Conservation (phyloP, 2,329 filamentous ascomycete genomes). For the Dactylellina haptotyla region DNA sequence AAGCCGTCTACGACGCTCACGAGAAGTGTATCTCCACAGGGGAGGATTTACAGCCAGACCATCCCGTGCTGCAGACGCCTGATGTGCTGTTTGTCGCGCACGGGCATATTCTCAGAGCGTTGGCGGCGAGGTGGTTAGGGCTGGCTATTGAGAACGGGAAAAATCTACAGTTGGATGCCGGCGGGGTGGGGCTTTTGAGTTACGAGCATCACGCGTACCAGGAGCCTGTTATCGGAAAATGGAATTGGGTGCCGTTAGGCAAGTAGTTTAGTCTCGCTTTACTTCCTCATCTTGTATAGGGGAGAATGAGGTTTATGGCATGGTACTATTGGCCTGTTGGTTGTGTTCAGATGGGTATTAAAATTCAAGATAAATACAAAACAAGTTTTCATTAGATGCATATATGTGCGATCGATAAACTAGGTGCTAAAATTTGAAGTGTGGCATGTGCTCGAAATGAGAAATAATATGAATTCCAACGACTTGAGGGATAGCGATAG, state of each 20-base stretch:
- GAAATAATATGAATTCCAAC: not conserved
- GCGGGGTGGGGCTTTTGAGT: constrained; percentile 75
- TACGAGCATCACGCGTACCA: constrained; percentile 82
- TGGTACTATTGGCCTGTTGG: too few relatives aligned
- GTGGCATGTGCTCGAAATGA: not conserved
- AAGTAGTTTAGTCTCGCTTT: not conserved
- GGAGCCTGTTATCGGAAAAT: constrained; percentile 75
- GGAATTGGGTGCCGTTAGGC: constrained; percentile 51
- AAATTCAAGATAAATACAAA: too few relatives aligned
- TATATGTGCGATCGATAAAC: not conserved
- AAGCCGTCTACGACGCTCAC: constrained; percentile 69
- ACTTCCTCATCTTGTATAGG: not conserved
- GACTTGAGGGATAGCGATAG: too few relatives aligned
- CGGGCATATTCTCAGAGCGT: constrained; percentile 86
- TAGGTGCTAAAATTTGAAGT: not conserved
- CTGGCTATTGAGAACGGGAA: constrained; percentile 79
- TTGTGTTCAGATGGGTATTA: not conserved
- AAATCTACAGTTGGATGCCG: constrained; percentile 84
- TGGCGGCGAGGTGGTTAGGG: constrained; percentile 85
- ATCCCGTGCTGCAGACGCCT: constrained; percentile 61
- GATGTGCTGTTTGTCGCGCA: constrained; percentile 87
- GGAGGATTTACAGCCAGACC: constrained; percentile 60
- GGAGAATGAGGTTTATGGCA: too few relatives aligned
- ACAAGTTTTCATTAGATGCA: not conserved
- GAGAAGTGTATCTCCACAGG: constrained; percentile 59